phyloP scores from a whole-genome alignment of 495 filamentous ascomycete genomes.

The Penicillium bialowiezense region DNA sequence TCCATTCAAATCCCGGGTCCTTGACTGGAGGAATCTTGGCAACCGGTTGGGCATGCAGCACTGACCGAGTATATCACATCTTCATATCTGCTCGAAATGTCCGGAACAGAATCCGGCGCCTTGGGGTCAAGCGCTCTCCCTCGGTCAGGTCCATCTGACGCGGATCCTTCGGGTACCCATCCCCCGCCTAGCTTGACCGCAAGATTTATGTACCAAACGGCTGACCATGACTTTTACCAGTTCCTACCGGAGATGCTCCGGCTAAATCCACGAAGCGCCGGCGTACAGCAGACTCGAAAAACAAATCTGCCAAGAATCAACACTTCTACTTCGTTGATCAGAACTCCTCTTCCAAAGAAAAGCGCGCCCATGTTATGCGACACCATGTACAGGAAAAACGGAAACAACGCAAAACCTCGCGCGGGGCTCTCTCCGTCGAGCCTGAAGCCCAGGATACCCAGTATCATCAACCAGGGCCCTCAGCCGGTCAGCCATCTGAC shows the following conservation, averaged over 20 bases:
- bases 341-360: constrained; percentile 43
- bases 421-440: constrained; percentile 13
- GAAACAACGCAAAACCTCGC: constrained; percentile 33
- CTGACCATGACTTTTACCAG: no score
- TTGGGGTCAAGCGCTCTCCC: background rate
- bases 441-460: constrained; percentile 10
- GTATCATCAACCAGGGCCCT: constrained; percentile 3
- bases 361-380: constrained; percentile 50
- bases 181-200: background rate
- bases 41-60: constrained; percentile 25
- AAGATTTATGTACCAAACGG: background rate
- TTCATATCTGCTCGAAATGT: constrained; percentile 23
- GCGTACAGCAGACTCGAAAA: constrained; percentile 16
- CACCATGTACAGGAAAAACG: constrained; percentile 47
- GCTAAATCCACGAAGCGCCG: constrained; percentile 28
- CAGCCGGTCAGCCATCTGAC: constrained; percentile 4
- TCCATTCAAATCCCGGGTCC: constrained; percentile 15
- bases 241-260: no score
- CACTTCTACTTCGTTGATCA: constrained; percentile 47
- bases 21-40: constrained; percentile 25
- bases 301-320: constrained; percentile 27
- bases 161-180: constrained; percentile 18
- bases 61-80: constrained; percentile 5
- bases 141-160: background rate
- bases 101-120: constrained; percentile 19